These are phyloP conservation scores for Dendrocalamus latiflorus DNA, from an alignment of 202 grass and related monocot species.

Conservation along the genomic window DNA sequence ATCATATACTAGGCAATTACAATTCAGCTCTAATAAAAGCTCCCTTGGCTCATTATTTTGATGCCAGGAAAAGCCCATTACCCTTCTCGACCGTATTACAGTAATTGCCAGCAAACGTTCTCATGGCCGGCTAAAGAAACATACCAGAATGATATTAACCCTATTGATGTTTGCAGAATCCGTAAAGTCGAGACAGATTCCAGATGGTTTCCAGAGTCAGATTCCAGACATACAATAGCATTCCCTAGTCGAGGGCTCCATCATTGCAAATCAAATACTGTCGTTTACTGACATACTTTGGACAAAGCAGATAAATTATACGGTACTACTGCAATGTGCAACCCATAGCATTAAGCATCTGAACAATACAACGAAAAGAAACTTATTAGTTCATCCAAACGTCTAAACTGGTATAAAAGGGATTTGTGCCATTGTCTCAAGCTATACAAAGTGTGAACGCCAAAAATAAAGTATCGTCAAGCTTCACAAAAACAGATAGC, in stretches of 20 bases:
- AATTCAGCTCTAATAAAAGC: no score
- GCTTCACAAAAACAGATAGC: not conserved
- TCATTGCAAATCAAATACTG: not conserved
- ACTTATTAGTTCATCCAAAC: not conserved
- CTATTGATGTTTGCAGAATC: no score
- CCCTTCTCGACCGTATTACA: no score
- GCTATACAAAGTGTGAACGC: not conserved
- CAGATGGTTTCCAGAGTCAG: no score
- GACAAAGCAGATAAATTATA: not conserved
- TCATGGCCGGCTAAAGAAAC: no score
- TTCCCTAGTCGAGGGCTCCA: not conserved
- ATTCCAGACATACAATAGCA: not conserved
- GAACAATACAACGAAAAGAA: not conserved
- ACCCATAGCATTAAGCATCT: not conserved
- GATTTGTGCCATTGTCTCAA: conserved; percentile 8
- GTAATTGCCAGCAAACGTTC: no score
- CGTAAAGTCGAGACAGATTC: no score
- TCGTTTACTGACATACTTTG: not conserved
- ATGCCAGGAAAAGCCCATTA: no score
- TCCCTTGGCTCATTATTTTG: no score
- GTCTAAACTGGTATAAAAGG: not conserved
- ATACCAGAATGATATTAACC: no score
- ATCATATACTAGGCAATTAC: no score
- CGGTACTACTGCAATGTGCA: not conserved
- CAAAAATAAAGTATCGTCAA: not conserved